Percentiles rank a stretch among this genome's conserved stretches.
These are phyloP conservation scores for Podaxis mareebaensis DNA, from an alignment of 768 basidiomycete genomes.

Conservation along the genomic window DNA sequence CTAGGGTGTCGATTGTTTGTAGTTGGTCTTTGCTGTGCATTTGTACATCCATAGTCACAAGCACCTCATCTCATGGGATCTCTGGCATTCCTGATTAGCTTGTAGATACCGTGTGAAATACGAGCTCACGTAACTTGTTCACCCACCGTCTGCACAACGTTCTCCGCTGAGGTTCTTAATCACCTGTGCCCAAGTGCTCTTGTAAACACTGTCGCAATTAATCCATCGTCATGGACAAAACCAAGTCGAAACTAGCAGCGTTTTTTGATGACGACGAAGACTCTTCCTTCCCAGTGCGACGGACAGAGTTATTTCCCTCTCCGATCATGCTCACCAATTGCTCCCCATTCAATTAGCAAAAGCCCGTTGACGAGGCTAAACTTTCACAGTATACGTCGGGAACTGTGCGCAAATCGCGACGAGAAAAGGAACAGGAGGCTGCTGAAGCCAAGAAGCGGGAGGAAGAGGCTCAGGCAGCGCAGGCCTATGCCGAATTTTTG, in stretches of 20 bases:
- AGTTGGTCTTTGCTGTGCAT: neutral
- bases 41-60: neutral
- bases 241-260: conserved; percentile 67
- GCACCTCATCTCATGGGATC: neutral
- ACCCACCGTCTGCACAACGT: neutral
- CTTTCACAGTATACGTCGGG: conserved; percentile 83
- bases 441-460: conserved; percentile 87
- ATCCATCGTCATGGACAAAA: conserved; percentile 57
- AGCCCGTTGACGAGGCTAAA: conserved; percentile 83
- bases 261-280: conserved; percentile 88
- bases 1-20: neutral
- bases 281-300: conserved; percentile 88
- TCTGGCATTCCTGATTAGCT: neutral
- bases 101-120: conserved; percentile 15
- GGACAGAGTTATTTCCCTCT: conserved; percentile 67
- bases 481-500: conserved; percentile 81
- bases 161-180: neutral
- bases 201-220: neutral
- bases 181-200: neutral
- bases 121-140: neutral
- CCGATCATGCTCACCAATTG: conserved; percentile 61
- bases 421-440: conserved; percentile 91
- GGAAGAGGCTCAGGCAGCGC: conserved; percentile 78
- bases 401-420: conserved; percentile 84
- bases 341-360: conserved; percentile 65